phyloP scores from a whole-genome alignment of 495 filamentous ascomycete genomes.

The Penicillium pancosmium region DNA sequence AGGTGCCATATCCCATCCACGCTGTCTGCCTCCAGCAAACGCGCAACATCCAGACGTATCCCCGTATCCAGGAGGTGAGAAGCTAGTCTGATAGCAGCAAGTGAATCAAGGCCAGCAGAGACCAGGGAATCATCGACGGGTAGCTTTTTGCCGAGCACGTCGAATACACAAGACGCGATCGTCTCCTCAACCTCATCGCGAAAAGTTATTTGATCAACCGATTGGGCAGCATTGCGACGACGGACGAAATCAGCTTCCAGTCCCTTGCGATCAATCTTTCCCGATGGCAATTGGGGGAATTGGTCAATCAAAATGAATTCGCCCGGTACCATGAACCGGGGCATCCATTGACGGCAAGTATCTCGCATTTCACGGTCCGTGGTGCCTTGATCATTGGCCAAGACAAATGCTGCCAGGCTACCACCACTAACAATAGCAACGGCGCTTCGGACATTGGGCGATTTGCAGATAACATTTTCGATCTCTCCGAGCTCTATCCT shows the following conservation, averaged over 20 bases:
- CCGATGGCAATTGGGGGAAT: conserved; percentile 74
- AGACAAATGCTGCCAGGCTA: conserved; percentile 69
- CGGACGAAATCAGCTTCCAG: conserved; percentile 59
- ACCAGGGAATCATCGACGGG: conserved; percentile 48
- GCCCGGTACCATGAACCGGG: conserved; percentile 74
- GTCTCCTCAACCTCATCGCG: conserved; percentile 42
- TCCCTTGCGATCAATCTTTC: conserved; percentile 71
- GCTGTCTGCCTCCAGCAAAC: conserved; percentile 59
- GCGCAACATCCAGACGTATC: conserved; percentile 51
- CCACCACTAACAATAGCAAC: conserved; percentile 62
- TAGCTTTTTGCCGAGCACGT: conserved; percentile 48
- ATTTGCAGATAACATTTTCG: conserved; percentile 65
- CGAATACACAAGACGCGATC: conserved; percentile 49
- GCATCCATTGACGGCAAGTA: conserved; percentile 70
- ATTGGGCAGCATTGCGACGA: conserved; percentile 21
- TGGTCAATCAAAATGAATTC: conserved; percentile 62
- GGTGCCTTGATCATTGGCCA: conserved; percentile 38
- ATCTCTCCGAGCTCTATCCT: conserved; percentile 83
- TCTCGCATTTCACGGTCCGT: conserved; percentile 46
- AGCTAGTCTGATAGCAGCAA: conserved; percentile 68
- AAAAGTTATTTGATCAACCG: conserved; percentile 31
- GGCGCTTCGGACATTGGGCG: conserved; percentile 53
- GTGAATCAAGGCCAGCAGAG: conserved; percentile 68
- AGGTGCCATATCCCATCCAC: conserved; percentile 34
- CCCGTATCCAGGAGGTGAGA: conserved; percentile 58